These are phyloP conservation scores for Phytophthora ohioensis DNA, from an alignment of 352 stramenopile genomes.

Conservation along the genomic window DNA sequence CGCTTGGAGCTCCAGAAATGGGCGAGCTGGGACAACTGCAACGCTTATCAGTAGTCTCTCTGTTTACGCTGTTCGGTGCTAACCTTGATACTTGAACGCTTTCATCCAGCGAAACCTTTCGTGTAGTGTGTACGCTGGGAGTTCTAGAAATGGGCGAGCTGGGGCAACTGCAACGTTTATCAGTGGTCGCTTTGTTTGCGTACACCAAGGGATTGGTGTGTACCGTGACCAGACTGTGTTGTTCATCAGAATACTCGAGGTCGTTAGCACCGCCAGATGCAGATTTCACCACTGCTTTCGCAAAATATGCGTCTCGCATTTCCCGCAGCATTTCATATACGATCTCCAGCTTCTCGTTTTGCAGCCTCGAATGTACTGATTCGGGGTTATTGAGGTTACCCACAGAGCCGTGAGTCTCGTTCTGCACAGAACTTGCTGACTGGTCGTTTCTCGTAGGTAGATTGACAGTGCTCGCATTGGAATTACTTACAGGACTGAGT, in stretches of 20 bases:
- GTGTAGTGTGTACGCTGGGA: background rate
- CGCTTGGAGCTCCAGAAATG: background rate
- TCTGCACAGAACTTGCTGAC: background rate
- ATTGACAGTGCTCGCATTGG: background rate
- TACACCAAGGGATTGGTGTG: background rate
- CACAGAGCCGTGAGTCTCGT: background rate
- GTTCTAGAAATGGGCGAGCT: slow-evolving; percentile 1
- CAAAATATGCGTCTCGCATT: slow-evolving; percentile 20
- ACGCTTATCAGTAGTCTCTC: background rate
- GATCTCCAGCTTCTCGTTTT: slow-evolving; percentile 29
- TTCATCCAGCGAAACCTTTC: background rate
- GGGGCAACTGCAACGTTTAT: slow-evolving; percentile 9
- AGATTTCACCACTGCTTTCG: background rate
- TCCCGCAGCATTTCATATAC: slow-evolving; percentile 41
- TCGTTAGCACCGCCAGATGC: background rate
- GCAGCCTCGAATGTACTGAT: background rate
- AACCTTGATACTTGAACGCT: background rate
- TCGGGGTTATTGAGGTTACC: background rate
- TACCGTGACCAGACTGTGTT: background rate
- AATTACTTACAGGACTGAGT: background rate
- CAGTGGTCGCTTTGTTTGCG: background rate
- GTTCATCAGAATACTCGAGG: background rate
- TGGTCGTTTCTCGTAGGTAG: background rate
- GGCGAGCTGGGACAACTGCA: slow-evolving; percentile 18
- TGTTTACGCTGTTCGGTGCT: background rate